phyloP scores from a whole-genome alignment of 202 grass and related monocot species.

The Musa balbisiana region DNA sequence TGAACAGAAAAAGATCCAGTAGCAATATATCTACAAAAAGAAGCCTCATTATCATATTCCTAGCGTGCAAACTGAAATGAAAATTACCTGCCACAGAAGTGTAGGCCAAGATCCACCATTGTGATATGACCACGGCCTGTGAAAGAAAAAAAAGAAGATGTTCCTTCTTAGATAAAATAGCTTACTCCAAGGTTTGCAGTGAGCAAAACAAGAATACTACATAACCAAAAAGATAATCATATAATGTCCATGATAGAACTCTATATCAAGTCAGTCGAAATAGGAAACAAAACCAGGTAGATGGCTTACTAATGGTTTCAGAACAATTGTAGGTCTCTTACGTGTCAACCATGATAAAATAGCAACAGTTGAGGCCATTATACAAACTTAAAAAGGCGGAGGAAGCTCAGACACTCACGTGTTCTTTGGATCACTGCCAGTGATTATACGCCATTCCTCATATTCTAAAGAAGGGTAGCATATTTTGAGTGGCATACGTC shows the following conservation, averaged over 20 bases:
- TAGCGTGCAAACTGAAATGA: neutral
- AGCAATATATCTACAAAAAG: neutral
- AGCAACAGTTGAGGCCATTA: neutral
- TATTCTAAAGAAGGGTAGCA: slow-evolving; percentile 90
- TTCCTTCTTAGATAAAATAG: slow-evolving; percentile 15
- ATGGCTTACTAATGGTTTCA: neutral
- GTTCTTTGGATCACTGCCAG: slow-evolving; percentile 94
- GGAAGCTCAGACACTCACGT: slow-evolving; percentile 49
- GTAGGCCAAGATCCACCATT: slow-evolving; percentile 97
- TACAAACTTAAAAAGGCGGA: neutral
- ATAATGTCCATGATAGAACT: slow-evolving; percentile 13
- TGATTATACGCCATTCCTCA: slow-evolving; percentile 93
- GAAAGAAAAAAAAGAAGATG: slow-evolving; percentile 23
- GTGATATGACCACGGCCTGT: slow-evolving; percentile 91
- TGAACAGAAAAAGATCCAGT: neutral
- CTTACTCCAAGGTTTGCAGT: slow-evolving; percentile 6
- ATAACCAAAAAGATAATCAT: neutral
- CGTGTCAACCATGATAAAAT: neutral
- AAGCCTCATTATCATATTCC: neutral
- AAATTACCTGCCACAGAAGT: slow-evolving; percentile 71
- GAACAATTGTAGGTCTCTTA: neutral
- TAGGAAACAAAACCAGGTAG: too few species aligned
- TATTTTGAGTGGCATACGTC: slow-evolving; percentile 94
- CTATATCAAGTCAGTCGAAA: slow-evolving; percentile 2
- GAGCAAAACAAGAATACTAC: neutral